Base-by-base conservation (phyloP, 2,329 filamentous ascomycete genomes). In the Calycina herbarum region DNA sequence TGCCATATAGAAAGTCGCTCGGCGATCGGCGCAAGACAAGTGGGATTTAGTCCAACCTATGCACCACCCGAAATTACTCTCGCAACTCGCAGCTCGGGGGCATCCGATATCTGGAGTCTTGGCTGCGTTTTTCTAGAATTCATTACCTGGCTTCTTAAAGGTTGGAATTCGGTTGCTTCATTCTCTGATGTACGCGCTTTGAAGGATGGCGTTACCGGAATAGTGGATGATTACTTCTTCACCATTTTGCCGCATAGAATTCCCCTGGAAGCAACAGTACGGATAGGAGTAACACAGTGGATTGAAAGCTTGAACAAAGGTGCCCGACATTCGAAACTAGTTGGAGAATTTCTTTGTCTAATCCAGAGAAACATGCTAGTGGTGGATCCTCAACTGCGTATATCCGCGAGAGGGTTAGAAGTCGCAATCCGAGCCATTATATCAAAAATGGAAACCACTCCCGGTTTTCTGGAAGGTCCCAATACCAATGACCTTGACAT, bases 1-100 rank as follows among this genome's bases (percentile, higher is more conserved):
- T 67, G 72, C 2, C 72, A 74, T 13, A 74, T 71, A 59, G 70
- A 74, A 1, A 76, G 76, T 1, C 69, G 73, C 27, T 78, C 76
- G 0, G 66, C 69, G 17, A 67, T 74, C 4, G 24, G 70, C 13
- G 68, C 71, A 1, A 63, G 60, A 6, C 71, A 31, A 2, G 45
- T 69, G 1, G 10, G 5, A 20, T 60, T 54, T 8, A 71, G 75
- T 0, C 74, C 73, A 7, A 78, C 78, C 0, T 81, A 80, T 31
- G 74, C 73, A n/a, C 77, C 79, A 0, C 79, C 80, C 5, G 79
- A 81, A 27, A 74, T 75, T 33, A 73, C 75, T 5, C 20, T 78
- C 0, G 20, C 61, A 0, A 57, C 59, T 5, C 69, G 68, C 5
- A 74, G 79, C 1, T 79, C 75, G 20, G 74, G 78, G 5, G 67